Evolutionary conservation across 2,329 filamentous ascomycete species (phyloP), one percentile per base, ranked within the genome.

Genomic region (Neofusicoccum cordaticola): DNA sequence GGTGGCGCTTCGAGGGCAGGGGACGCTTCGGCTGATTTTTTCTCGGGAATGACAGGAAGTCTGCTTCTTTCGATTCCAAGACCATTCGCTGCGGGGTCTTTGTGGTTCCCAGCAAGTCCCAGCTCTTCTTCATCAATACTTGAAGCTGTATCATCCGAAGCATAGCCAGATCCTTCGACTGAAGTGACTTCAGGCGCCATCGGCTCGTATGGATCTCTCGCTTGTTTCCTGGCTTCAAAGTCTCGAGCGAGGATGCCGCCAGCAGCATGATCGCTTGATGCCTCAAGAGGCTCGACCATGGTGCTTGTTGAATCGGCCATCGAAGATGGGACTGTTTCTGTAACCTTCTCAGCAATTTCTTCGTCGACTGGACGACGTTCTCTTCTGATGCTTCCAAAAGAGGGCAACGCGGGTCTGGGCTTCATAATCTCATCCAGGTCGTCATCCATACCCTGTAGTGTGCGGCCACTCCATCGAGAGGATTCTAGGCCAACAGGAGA

Each of bases 341-440:
- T 83, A 39, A 82, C 80, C 66, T 84, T 84, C 56, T 81, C 89
- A 19, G 82, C 78, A 44, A 83, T 79, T 0, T 79, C 79, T 13
- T 77, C 69, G 57, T 86, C 83, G 64, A 75, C 65, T 64, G 69
- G 39, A 44, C 79, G 82, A 7, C 77, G 72, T 68, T 86, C 87
- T 74, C 85, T 87, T 34, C 89, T 83, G 22, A 93, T 82, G 71
- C 90, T 93, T 17, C 90, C 90, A 74, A 93, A 93, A 1, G 84
- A 88, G 1, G 90, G 90, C 42, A 93, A 78, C 1, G 87, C 87
- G 6, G 90, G 90, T 37, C 90, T 81, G n/a, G 90, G 90, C 68
- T 87, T 87, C 88, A 92, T 91, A 13, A 87, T 79, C 66, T 84
- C 82, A 62, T 85, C 83, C 63, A 88, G 84, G 47, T 90, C 87